These are phyloP conservation scores for Candida chauliodis DNA, from an alignment of 805 yeast species.

Conservation along the genomic window DNA sequence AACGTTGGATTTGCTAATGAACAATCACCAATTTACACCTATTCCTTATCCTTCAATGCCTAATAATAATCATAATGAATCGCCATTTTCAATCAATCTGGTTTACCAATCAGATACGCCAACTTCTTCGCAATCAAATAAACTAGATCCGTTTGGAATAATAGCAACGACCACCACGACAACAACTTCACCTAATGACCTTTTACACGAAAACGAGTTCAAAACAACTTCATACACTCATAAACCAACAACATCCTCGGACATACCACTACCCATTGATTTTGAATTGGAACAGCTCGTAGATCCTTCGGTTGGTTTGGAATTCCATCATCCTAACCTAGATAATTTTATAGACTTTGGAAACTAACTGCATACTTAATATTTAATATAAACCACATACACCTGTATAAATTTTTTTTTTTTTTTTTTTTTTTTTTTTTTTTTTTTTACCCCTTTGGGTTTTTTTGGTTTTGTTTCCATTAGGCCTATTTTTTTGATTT, in stretches of 20 bases:
- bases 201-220: background rate
- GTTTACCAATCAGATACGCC: conserved; percentile 10
- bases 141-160: background rate
- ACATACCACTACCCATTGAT: background rate
- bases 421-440: no score
- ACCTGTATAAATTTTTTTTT: no score
- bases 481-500: conserved; percentile 23
- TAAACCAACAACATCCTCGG: background rate
- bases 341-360: conserved; percentile 12
- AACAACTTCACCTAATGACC: background rate
- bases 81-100: conserved; percentile 7
- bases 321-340: conserved; percentile 4
- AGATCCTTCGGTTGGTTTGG: background rate
- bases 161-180: background rate
- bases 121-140: conserved; percentile 1
- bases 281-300: conserved; percentile 7
- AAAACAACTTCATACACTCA: conserved; percentile 6
- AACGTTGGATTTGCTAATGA: conserved; percentile 4
- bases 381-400: background rate
- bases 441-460: background rate
- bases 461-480: conserved; percentile 3
- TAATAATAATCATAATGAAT: background rate
- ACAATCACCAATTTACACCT: background rate
- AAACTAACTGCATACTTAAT: background rate
- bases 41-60: conserved; percentile 1